These are phyloP conservation scores for Cladophialophora chaetospira DNA, from an alignment of 2,329 filamentous ascomycete genomes.

Conservation along the genomic window DNA sequence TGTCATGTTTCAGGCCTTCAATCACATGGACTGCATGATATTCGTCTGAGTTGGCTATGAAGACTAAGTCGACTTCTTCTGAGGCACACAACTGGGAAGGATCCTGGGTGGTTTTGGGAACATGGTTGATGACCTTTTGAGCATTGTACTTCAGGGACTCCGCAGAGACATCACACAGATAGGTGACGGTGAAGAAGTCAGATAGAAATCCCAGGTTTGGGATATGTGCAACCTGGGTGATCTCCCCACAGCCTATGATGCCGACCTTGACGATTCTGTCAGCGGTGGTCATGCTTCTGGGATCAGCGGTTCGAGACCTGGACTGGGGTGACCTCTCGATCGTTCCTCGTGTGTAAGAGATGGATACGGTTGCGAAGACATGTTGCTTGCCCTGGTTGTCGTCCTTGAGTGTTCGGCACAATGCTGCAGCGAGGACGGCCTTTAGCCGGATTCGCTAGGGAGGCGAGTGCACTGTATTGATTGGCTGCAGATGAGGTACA, in stretches of 20 bases:
- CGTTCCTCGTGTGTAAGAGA: too few species aligned
- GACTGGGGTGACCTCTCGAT: too few species aligned
- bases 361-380: too few species aligned
- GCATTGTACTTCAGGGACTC: slow-evolving; percentile 44
- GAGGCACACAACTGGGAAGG: slow-evolving; percentile 45
- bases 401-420: too few species aligned
- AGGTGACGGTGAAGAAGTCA: slow-evolving; percentile 49
- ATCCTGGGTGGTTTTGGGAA: slow-evolving; percentile 38
- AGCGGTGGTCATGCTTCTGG: slow-evolving; percentile 7
- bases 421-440: too few species aligned
- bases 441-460: too few species aligned
- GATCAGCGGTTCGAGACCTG: too few species aligned
- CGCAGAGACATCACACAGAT: slow-evolving; percentile 56
- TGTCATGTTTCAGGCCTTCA: slow-evolving; percentile 55
- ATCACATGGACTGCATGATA: slow-evolving; percentile 58
- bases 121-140: slow-evolving; percentile 36
- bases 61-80: slow-evolving; percentile 54
- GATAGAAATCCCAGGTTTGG: slow-evolving; percentile 51
- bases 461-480: too few species aligned
- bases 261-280: slow-evolving; percentile 37
- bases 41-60: slow-evolving; percentile 57
- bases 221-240: slow-evolving; percentile 57
- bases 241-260: slow-evolving; percentile 44
- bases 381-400: too few species aligned
- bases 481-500: background rate